phyloP scores from a whole-genome alignment of 495 filamentous ascomycete species.

The Parathielavia hyrcaniae region DNA sequence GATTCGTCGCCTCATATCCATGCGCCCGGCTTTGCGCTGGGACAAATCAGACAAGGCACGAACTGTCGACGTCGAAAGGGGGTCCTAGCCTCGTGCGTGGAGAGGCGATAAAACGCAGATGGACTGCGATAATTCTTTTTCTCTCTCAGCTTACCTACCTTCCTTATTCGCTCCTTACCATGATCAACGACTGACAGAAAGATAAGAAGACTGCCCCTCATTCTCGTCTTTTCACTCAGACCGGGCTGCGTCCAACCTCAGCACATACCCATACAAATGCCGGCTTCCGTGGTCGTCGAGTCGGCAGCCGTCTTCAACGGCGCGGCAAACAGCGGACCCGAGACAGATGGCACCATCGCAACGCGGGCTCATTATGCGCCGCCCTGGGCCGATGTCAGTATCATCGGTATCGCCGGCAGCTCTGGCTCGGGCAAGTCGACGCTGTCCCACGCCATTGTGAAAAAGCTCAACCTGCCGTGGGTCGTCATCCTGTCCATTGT shows the following conservation, averaged over 20 bases:
- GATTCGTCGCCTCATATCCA: background rate
- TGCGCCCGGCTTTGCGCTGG: background rate
- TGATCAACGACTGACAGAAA: too few relatives aligned
- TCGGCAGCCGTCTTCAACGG: slow-evolving; percentile 9
- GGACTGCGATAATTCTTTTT: background rate
- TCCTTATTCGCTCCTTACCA: background rate
- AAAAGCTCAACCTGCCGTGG: slow-evolving; percentile 86
- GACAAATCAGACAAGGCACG: slow-evolving; percentile 1
- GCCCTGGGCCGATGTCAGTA: slow-evolving; percentile 88
- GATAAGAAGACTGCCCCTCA: background rate
- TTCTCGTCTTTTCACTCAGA: background rate
- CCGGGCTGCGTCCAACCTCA: background rate
- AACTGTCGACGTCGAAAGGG: background rate
- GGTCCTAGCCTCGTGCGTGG: background rate
- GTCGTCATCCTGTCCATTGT: slow-evolving; percentile 97
- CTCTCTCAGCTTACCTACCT: background rate
- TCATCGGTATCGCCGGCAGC: slow-evolving; percentile 92
- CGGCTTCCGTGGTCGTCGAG: background rate
- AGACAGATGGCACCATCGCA: slow-evolving; percentile 35
- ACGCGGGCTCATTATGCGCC: slow-evolving; percentile 70
- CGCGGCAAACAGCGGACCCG: background rate
- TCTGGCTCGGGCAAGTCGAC: slow-evolving; percentile 98
- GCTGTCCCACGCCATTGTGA: slow-evolving; percentile 83
- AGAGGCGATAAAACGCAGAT: background rate
- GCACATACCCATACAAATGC: background rate